Evolutionary conservation across 2,329 filamentous ascomycete species (phyloP).

Genomic region (Aspergillus sclerotialis): DNA sequence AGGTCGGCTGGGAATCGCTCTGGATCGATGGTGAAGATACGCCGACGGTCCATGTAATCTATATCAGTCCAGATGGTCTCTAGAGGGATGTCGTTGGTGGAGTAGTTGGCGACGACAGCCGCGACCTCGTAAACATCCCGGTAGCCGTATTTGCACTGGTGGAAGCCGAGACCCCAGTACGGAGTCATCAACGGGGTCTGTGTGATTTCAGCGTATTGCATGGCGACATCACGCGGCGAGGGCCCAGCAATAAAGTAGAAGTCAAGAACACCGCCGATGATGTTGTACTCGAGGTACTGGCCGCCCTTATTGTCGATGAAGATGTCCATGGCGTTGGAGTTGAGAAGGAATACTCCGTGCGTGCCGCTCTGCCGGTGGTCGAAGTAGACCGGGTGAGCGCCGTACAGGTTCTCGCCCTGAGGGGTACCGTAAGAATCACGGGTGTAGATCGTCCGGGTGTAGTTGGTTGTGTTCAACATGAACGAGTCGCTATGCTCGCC

Average conservation of each 20-base stretch:
- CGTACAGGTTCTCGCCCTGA: constrained; percentile 49
- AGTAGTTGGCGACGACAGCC: constrained; percentile 28
- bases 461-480: constrained; percentile 56
- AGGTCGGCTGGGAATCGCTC: too few relatives aligned
- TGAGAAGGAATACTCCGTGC: constrained; percentile 58
- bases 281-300: constrained; percentile 65
- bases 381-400: constrained; percentile 61
- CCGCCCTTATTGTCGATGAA: too few relatives aligned
- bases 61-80: constrained; percentile 30
- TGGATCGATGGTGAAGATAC: constrained; percentile 2
- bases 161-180: constrained; percentile 54
- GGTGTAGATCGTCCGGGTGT: constrained; percentile 36
- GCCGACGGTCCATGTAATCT: constrained; percentile 20
- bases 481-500: constrained; percentile 66
- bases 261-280: constrained; percentile 66
- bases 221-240: constrained; percentile 49
- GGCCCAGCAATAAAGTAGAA: constrained; percentile 51
- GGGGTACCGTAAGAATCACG: constrained; percentile 34
- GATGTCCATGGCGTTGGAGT: constrained; percentile 65
- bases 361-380: too few relatives aligned
- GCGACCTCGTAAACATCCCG: constrained; percentile 31
- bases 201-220: constrained; percentile 45
- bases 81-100: constrained; percentile 23
- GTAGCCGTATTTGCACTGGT: constrained; percentile 57
- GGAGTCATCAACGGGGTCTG: constrained; percentile 48